Evolutionary conservation across 495 filamentous ascomycete species (phyloP), one percentile per base, ranked within the genome.

Genomic region (Friedmanniomyces simplex): DNA sequence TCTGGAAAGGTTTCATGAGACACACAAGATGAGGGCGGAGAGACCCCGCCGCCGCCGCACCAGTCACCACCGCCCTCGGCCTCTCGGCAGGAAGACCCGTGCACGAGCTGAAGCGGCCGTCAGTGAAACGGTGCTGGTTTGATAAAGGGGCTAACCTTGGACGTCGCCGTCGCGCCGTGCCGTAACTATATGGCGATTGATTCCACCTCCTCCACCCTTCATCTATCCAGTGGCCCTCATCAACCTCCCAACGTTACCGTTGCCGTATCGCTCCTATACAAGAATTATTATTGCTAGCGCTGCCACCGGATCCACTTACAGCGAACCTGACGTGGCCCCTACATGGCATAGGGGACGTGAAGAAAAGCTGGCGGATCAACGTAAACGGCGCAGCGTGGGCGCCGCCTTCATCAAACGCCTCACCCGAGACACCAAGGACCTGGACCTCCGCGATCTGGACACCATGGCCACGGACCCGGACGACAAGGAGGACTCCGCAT

Each of bases 401-500:
- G 30, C 49, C 49, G 7, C 24, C 49, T 26, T 32, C 16, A 14
- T 32, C n/a, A 22, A 28, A 28, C 49, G 49, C 18, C 25, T 32
- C 24, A 37, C 49, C 16, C 25, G 49, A 6, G 49, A 32, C 12
- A 3, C 28, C 24, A 52, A 28, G 26, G 49, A 52, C 25, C 49
- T 43, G 4, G 39, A 43, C 39, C 39, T 43, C 4, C 39, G 39
- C 18, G 50, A 52, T 24, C 11, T 34, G 26, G 52, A 45, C 30
- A 45, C 22, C 24, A 60, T 60, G 58, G 32, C 43, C 7, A 32
- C 53, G 20, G 53, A 57, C 21, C 22, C 37, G 16, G 36, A 55
- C 45, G 30, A 60, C 10, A 50, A 58, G 14, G 46, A 54, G 1
- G 54, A 57, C 20, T 36, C 59, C 12, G 45, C 48, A 7, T 55